Evolutionary conservation across 306 rosid species (phyloP), one percentile per base, ranked within the genome.

Genomic region (Crataegus laevigata): DNA sequence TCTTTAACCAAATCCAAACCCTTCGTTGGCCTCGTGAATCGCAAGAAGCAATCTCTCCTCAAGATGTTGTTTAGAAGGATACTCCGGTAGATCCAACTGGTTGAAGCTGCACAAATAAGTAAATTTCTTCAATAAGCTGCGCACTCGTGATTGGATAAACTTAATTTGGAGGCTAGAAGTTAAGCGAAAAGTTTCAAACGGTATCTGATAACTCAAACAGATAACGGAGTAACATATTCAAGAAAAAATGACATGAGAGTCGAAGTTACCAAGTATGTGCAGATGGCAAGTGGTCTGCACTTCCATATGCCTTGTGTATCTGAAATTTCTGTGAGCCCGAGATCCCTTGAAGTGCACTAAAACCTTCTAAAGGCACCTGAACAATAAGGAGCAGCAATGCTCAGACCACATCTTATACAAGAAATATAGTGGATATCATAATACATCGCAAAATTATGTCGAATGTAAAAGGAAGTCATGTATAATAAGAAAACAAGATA

Each of bases 301-400:
- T 96, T 69, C 99, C 99, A 57, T 96, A 96, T 10, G 99, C 99
- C 79, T 89, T 96, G 88, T 96, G 99, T 85, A 96, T 96, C 86
- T 96, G 99, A 83, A 96, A 96, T 87, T 88, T 96, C 69, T 96
- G 99, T 28, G 96, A 88, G 80, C 99, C 99, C 59, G 99, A 96
- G 73, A 96, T 96, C 75, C 99, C 99, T 84, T 96, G 99, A 42
- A 96, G 97, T 60, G 99, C 98, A 59, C 99, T 92, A 80, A 96
- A 96, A 66, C 99, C 99, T 84, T 96, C 99, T 76, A 96, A 82
- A 74, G 99, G 99, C 82, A 96, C 99, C 99, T 96, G 89, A 72
- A 85, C 66, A 73, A 74, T 80, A 68, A 29, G 67, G 63, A 50
- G 55, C 13, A 58, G 74, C 45, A 50, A 66, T 71, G 84, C 68